Conservation (phyloP, 768 basidiomycete genomes). For the Termitomyces bulborhizus region DNA sequence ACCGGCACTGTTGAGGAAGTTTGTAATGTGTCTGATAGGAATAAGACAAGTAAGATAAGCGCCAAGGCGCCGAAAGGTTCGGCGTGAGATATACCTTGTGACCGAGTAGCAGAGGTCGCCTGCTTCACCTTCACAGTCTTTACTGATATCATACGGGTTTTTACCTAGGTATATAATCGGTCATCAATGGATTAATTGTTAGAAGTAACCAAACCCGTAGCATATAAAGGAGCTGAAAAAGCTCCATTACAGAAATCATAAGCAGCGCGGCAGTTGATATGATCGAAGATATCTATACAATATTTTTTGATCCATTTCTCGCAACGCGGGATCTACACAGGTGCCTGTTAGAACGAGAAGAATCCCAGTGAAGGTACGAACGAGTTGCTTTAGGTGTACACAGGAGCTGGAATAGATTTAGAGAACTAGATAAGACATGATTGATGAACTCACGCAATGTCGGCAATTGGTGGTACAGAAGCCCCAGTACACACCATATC, state of each 20-base stretch:
- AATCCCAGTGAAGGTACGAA: constrained; percentile 20
- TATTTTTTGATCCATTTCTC: constrained; percentile 43
- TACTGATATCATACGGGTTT: constrained; percentile 69
- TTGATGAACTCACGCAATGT: constrained; percentile 40
- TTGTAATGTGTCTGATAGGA: constrained; percentile 40
- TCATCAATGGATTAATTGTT: not conserved
- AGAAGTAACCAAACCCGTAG: constrained; percentile 27
- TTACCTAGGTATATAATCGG: constrained; percentile 20
- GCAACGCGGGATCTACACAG: constrained; percentile 57
- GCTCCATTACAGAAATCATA: constrained; percentile 51
- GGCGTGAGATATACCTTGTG: constrained; percentile 22
- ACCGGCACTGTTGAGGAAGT: constrained; percentile 56
- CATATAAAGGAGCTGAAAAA: constrained; percentile 36
- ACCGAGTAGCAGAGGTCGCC: constrained; percentile 54
- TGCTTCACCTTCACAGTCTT: constrained; percentile 46
- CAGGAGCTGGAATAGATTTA: constrained; percentile 32
- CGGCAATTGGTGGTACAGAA: constrained; percentile 39
- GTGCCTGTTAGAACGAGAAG: not conserved
- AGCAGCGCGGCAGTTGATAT: constrained; percentile 59
- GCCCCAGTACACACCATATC: constrained; percentile 53
- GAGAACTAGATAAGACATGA: constrained; percentile 1
- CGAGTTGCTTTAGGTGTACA: constrained; percentile 54
- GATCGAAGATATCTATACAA: constrained; percentile 62
- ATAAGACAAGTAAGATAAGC: not conserved
- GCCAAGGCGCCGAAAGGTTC: not conserved